Conservation (phyloP, 2,329 filamentous ascomycete genomes). For the Colletotrichum somersetense region DNA sequence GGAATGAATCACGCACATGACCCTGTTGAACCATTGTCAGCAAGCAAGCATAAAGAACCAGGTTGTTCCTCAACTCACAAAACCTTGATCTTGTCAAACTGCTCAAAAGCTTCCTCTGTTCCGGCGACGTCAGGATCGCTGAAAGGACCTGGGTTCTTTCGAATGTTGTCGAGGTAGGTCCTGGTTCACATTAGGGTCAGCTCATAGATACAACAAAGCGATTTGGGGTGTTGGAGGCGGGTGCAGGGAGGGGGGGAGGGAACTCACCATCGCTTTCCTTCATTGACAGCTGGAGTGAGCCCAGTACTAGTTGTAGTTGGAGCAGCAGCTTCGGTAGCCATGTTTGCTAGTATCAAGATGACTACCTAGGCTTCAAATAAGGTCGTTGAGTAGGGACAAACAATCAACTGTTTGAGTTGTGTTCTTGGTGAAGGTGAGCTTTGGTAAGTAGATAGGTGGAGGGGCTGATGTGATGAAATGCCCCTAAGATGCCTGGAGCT, state of each 20-base stretch:
- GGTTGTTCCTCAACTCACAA: slow-evolving; percentile 65
- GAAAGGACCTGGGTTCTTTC: slow-evolving; percentile 83
- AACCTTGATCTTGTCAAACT: slow-evolving; percentile 79
- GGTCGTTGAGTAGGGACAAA: slow-evolving; percentile 7
- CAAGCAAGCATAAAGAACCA: slow-evolving; percentile 1
- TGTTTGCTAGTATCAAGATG: neutral
- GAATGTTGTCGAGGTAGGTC: slow-evolving; percentile 86
- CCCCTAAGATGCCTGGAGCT: neutral
- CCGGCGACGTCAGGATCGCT: slow-evolving; percentile 72
- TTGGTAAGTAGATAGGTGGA: slow-evolving; percentile 24
- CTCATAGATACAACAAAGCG: neutral
- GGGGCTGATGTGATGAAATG: slow-evolving; percentile 26
- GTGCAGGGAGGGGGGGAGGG: too few species aligned
- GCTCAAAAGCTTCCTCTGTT: slow-evolving; percentile 64
- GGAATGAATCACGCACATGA: slow-evolving; percentile 59
- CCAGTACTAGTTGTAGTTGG: slow-evolving; percentile 4
- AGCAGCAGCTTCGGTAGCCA: slow-evolving; percentile 22
- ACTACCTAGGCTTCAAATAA: neutral
- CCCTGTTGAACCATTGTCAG: slow-evolving; percentile 54
- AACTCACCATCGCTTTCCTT: slow-evolving; percentile 39
- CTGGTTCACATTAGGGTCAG: slow-evolving; percentile 57
- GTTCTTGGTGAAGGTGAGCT: slow-evolving; percentile 27
- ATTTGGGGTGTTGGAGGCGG: neutral
- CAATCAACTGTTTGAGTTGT: neutral
- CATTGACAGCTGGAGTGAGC: slow-evolving; percentile 16